A percentile compares a stretch with the other conserved stretches of the same genome.
Evolutionary conservation across 2,329 filamentous ascomycete genomes (phyloP).

Genomic region (Penicillium capsulatum): DNA sequence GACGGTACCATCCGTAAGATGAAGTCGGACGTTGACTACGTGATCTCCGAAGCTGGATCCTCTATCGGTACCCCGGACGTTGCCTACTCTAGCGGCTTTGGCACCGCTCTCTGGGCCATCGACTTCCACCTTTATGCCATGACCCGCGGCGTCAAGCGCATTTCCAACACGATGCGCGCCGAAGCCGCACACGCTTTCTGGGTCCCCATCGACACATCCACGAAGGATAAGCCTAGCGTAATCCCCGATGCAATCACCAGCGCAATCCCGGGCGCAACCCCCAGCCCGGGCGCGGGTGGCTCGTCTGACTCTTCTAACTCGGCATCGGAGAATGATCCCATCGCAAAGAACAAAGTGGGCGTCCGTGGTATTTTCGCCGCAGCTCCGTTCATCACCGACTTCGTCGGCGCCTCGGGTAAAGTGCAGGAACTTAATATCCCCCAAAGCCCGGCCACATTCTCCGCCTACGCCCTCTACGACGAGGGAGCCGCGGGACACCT

Average conservation of each 20-base stretch:
- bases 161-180: constrained; percentile 16
- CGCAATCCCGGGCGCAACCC: too few species aligned
- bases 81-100: constrained; percentile 6
- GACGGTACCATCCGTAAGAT: neutral
- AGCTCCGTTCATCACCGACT: constrained; percentile 18
- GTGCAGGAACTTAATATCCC: constrained; percentile 2
- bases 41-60: constrained; percentile 9
- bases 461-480: constrained; percentile 11
- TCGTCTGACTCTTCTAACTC: too few species aligned
- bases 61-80: constrained; percentile 5
- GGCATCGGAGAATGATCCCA: too few species aligned
- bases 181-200: constrained; percentile 14
- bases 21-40: constrained; percentile 2
- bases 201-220: constrained; percentile 8
- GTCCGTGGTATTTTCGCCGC: constrained; percentile 16
- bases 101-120: constrained; percentile 11
- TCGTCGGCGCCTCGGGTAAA: constrained; percentile 15
- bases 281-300: too few species aligned
- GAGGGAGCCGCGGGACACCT: neutral
- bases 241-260: neutral
- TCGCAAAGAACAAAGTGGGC: too few species aligned
- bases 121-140: constrained; percentile 16
- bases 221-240: neutral
- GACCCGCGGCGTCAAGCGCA: constrained; percentile 14
- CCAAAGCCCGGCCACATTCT: neutral